These are phyloP conservation scores for Taphrina pruni DNA, from an alignment of 1,139 yeast genomes.

Conservation along the genomic window DNA sequence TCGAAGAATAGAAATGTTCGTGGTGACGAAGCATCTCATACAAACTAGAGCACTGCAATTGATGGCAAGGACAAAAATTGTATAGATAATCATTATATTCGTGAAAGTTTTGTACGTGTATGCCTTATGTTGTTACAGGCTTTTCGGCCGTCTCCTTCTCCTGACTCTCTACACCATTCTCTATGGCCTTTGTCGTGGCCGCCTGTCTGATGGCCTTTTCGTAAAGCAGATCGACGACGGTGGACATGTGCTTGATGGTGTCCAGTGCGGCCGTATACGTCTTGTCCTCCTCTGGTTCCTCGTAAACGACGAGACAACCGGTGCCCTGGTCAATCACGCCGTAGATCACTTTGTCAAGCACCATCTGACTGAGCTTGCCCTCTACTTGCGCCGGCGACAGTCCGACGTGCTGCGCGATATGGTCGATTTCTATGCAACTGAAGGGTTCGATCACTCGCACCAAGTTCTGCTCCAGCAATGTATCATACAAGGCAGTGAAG, in stretches of 20 bases:
- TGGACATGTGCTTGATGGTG: conserved; percentile 82
- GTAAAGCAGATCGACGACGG: conserved; percentile 86
- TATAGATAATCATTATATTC: conserved; percentile 11
- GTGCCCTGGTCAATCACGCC: conserved; percentile 98
- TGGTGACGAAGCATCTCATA: too few species aligned
- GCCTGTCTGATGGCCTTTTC: conserved; percentile 64
- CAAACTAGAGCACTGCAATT: too few species aligned
- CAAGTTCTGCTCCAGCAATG: conserved; percentile 87
- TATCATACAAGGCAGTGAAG: conserved; percentile 89
- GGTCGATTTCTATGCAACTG: conserved; percentile 89
- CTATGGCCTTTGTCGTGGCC: background rate
- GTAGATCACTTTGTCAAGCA: conserved; percentile 86
- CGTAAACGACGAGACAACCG: conserved; percentile 93
- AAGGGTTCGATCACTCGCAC: conserved; percentile 95
- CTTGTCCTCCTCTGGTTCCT: conserved; percentile 79
- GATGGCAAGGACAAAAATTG: background rate
- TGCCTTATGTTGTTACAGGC: conserved; percentile 13
- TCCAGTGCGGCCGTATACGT: conserved; percentile 88
- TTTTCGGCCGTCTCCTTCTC: conserved; percentile 8
- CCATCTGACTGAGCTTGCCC: conserved; percentile 94
- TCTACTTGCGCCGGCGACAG: conserved; percentile 88
- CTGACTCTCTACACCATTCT: conserved; percentile 9
- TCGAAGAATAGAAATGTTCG: too few species aligned
- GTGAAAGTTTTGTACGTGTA: conserved; percentile 4
- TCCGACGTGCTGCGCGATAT: conserved; percentile 86